Conservation (phyloP, 345 rosid genomes). For the Diplotaxis tenuifolia region DNA sequence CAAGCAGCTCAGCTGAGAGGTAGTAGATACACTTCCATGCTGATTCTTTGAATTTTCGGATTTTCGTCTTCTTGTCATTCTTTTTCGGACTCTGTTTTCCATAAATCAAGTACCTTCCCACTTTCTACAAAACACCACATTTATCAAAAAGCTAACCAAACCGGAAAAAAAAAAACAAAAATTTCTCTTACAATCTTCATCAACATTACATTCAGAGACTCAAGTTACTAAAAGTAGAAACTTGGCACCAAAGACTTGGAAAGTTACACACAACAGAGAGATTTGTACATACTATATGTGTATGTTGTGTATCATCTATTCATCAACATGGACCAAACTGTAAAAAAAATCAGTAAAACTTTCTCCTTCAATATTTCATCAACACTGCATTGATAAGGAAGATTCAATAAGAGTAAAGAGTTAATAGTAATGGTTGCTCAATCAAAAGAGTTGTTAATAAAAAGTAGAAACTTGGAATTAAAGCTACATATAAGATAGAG, state of each 20-base stretch:
- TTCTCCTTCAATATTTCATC: background rate
- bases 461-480: conserved; percentile 20
- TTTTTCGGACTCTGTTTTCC: conserved; percentile 41
- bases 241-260: background rate
- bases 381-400: background rate
- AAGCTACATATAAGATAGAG: background rate
- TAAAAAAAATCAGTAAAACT: background rate
- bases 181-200: background rate
- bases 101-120: conserved; percentile 56
- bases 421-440: conserved; percentile 14
- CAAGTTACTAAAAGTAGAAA: conserved; percentile 17
- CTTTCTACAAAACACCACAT: conserved; percentile 45
- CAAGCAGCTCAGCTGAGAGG: conserved; percentile 81
- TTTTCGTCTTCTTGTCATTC: conserved; percentile 46
- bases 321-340: no score
- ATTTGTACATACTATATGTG: background rate
- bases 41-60: conserved; percentile 88
- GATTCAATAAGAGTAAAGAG: background rate
- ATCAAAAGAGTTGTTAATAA: background rate
- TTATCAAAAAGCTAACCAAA: background rate
- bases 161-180: background rate
- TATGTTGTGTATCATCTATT: no score
- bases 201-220: background rate
- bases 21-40: conserved; percentile 92
- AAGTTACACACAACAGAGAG: background rate